Evolutionary conservation across 1,284 basidiomycete genomes (phyloP).

Genomic region (Cerrena zonata): DNA sequence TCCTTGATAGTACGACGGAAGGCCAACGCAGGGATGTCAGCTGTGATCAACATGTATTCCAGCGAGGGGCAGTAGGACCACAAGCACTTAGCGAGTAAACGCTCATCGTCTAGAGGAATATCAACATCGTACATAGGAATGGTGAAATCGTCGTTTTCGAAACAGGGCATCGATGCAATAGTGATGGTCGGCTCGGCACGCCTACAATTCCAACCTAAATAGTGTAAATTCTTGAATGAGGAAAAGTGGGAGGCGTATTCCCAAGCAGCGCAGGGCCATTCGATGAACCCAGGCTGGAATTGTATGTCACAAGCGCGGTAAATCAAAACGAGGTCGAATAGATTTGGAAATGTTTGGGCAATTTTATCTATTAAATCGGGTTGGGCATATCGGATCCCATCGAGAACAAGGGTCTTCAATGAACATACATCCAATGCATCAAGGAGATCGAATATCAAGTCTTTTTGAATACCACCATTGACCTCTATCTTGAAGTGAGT

Average conservation of each 20-base stretch:
- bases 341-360: conserved; percentile 5
- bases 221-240: too few relatives aligned
- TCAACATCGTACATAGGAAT: too few relatives aligned
- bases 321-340: neutral
- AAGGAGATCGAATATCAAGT: neutral
- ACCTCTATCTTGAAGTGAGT: conserved; percentile 5
- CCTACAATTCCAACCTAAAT: too few relatives aligned
- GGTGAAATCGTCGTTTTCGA: too few relatives aligned
- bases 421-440: neutral
- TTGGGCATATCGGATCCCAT: conserved; percentile 6
- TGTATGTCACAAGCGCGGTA: conserved; percentile 3
- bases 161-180: too few relatives aligned
- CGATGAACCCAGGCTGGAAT: neutral
- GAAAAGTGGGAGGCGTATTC: conserved; percentile 6
- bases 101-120: too few relatives aligned
- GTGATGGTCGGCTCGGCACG: too few relatives aligned
- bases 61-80: too few relatives aligned
- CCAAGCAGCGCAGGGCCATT: conserved; percentile 8
- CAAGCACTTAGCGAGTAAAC: too few relatives aligned
- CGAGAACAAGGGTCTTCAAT: conserved; percentile 1
- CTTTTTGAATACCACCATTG: neutral
- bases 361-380: conserved; percentile 4
- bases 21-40: too few relatives aligned
- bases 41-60: too few relatives aligned
- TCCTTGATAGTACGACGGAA: too few relatives aligned